phyloP scores from a whole-genome alignment of 352 stramenopile species.

The Globisporangium spinosum region DNA sequence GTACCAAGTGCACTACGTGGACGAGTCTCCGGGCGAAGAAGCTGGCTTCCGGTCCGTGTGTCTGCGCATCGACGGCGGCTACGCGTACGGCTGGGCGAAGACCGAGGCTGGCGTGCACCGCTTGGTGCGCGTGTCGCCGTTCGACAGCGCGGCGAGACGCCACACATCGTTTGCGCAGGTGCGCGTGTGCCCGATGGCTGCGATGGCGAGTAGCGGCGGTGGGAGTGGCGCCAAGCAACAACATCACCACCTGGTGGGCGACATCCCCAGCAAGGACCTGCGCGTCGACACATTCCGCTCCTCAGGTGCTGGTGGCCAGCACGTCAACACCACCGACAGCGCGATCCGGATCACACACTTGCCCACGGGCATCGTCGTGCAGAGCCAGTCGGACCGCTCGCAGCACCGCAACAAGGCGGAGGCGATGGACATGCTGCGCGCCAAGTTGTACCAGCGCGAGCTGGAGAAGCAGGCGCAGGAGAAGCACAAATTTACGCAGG shows the following conservation, averaged over 20 bases:
- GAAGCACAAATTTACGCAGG: constrained; percentile 56
- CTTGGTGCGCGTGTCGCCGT: constrained; percentile 93
- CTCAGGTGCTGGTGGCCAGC: constrained; percentile 93
- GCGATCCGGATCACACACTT: constrained; percentile 95
- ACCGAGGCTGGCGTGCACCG: constrained; percentile 95
- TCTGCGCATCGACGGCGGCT: constrained; percentile 55
- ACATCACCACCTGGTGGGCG: constrained; percentile 20
- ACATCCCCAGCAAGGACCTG: constrained; percentile 84
- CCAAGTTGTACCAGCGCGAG: constrained; percentile 70
- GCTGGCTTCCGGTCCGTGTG: constrained; percentile 65
- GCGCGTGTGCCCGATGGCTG: constrained; percentile 63
- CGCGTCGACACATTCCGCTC: constrained; percentile 93
- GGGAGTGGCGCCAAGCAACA: constrained; percentile 16
- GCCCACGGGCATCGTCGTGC: constrained; percentile 91
- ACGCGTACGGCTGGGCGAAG: constrained; percentile 92
- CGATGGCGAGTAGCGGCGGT: constrained; percentile 15
- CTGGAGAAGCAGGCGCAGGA: constrained; percentile 44
- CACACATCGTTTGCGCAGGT: constrained; percentile 95
- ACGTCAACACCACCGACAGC: constrained; percentile 97
- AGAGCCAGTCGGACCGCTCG: constrained; percentile 92
- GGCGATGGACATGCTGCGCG: constrained; percentile 82
- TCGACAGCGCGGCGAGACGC: constrained; percentile 90
- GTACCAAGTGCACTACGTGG: constrained; percentile 78
- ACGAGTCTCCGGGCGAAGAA: constrained; percentile 83
- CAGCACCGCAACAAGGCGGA: constrained; percentile 93